Evolutionary conservation across 2,329 filamentous ascomycete species (phyloP).

Genomic region (Fusarium camptoceras): DNA sequence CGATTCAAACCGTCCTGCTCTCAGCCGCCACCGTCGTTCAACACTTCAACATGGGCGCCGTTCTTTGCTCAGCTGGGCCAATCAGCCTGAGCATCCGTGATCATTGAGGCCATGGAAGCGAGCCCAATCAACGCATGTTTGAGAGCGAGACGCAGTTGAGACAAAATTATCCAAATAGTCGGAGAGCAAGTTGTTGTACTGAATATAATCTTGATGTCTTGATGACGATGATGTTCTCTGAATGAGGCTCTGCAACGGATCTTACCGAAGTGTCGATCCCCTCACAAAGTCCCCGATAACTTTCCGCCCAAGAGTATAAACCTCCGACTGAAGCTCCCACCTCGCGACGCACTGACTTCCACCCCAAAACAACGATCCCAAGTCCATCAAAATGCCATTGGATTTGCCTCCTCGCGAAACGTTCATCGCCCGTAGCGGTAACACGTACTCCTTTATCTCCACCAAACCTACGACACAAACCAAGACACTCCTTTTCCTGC

Average conservation of each 20-base stretch:
- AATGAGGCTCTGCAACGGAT: neutral
- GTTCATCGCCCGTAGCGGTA: slow-evolving; percentile 35
- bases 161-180: neutral
- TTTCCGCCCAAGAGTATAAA: slow-evolving; percentile 37
- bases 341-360: neutral
- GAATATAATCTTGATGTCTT: neutral
- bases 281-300: slow-evolving; percentile 46
- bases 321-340: neutral
- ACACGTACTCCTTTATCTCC: slow-evolving; percentile 50
- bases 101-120: neutral
- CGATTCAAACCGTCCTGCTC: neutral
- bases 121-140: neutral
- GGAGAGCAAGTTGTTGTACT: neutral
- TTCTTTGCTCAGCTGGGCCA: neutral
- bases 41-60: neutral
- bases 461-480: slow-evolving; percentile 30
- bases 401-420: slow-evolving; percentile 3
- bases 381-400: slow-evolving; percentile 13
- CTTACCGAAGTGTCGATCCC: neutral
- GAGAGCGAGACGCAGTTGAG: neutral
- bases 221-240: neutral
- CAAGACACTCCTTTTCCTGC: slow-evolving; percentile 59
- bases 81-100: neutral
- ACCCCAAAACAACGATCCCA: neutral
- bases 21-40: neutral